Percentiles rank a stretch among this genome's conserved stretches.
Evolutionary conservation across 1,284 basidiomycete genomes (phyloP).

Genomic region (Puccinia polysora): DNA sequence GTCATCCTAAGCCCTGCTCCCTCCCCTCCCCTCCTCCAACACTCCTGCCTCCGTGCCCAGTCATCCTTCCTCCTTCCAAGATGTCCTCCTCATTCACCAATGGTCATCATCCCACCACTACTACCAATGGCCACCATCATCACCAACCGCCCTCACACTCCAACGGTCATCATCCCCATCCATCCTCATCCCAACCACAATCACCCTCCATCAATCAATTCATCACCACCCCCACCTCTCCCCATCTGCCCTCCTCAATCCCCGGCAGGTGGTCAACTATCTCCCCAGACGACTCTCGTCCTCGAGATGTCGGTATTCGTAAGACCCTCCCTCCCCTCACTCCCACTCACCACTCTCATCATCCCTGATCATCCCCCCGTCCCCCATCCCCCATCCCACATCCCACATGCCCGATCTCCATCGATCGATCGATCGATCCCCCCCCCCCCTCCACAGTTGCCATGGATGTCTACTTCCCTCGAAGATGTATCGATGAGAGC

Average conservation of each 20-base stretch:
- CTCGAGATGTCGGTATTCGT: conserved; percentile 37
- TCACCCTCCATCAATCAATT: conserved; percentile 22
- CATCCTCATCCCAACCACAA: neutral
- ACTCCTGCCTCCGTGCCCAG: too few relatives aligned
- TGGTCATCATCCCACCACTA: too few relatives aligned
- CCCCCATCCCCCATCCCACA: neutral
- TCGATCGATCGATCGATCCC: neutral
- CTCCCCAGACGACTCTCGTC: conserved; percentile 8
- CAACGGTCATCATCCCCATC: conserved; percentile 13
- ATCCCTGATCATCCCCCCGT: neutral
- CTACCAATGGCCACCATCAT: too few relatives aligned
- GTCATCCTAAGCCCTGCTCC: too few relatives aligned
- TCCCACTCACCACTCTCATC: neutral
- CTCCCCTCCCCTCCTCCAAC: too few relatives aligned
- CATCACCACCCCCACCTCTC: conserved; percentile 32
- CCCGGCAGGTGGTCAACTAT: conserved; percentile 20
- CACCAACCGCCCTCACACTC: neutral
- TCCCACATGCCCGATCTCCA: neutral
- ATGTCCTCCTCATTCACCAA: too few relatives aligned
- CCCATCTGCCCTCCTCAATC: conserved; percentile 1
- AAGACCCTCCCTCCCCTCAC: neutral
- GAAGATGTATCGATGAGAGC: conserved; percentile 77
- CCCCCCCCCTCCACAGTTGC: conserved; percentile 2
- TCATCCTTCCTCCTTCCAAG: too few relatives aligned
- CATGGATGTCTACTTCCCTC: conserved; percentile 42